Conservation (phyloP, 805 yeast species). For the Metschnikowia dekortorum region DNA sequence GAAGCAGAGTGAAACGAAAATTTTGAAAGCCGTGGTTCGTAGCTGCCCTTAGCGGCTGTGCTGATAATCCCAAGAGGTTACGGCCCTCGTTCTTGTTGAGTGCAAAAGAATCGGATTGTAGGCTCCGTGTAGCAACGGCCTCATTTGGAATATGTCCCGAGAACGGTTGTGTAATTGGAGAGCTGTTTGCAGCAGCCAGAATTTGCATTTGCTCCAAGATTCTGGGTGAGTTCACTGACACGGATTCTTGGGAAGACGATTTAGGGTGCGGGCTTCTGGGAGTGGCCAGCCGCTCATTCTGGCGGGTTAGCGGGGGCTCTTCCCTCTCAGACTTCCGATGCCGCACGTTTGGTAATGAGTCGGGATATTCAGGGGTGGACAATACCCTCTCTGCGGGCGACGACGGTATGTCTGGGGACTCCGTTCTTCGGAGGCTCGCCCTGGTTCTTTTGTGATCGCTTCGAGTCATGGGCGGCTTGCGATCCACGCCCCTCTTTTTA, state of each 20-base stretch:
- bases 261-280: neutral
- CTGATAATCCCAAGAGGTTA: neutral
- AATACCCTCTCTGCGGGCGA: slow-evolving; percentile 4
- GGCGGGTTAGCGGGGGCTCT: neutral
- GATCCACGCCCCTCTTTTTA: slow-evolving; percentile 13
- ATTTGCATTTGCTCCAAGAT: neutral
- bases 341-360: neutral
- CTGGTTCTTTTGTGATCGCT: slow-evolving; percentile 8
- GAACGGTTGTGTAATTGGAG: neutral
- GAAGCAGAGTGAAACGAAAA: neutral
- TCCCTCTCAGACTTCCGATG: neutral
- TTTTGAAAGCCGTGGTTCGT: neutral
- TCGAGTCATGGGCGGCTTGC: slow-evolving; percentile 8
- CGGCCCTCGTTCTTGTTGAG: neutral
- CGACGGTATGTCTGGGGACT: slow-evolving; percentile 3
- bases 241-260: neutral
- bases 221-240: neutral
- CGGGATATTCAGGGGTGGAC: neutral
- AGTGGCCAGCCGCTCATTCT: neutral
- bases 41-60: neutral
- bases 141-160: neutral
- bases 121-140: neutral
- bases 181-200: neutral
- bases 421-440: slow-evolving; percentile 5
- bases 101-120: neutral